Conservation (phyloP, 805 yeast genomes). For the Wickerhamomyces sydowiorum region DNA sequence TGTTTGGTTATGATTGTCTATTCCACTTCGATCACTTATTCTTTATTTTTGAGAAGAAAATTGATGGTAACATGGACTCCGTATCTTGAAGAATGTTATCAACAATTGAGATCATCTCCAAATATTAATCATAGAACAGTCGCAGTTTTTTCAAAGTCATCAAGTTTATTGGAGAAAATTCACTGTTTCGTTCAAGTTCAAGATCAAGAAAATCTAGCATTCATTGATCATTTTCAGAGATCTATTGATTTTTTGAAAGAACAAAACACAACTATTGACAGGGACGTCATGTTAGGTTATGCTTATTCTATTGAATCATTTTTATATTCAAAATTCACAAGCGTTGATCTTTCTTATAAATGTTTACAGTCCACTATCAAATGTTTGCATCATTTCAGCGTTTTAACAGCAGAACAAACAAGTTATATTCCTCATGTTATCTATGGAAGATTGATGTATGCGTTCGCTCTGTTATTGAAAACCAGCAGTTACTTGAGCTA, state of each 20-base stretch:
- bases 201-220: constrained; percentile 13
- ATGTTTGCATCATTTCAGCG: constrained; percentile 12
- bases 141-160: constrained; percentile 54
- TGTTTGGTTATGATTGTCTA: constrained; percentile 54
- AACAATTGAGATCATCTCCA: constrained; percentile 33
- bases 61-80: constrained; percentile 56
- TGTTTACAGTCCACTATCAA: constrained; percentile 17
- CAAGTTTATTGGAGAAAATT: constrained; percentile 55
- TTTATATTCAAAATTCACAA: constrained; percentile 16
- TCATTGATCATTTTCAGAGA: constrained; percentile 11
- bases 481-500: constrained; percentile 15
- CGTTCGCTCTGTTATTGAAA: constrained; percentile 21
- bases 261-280: constrained; percentile 7
- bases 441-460: constrained; percentile 22
- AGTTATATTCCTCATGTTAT: constrained; percentile 17
- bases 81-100: constrained; percentile 57
- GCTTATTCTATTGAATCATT: constrained; percentile 20
- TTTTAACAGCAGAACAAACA: constrained; percentile 10
- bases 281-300: constrained; percentile 14
- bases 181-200: constrained; percentile 11
- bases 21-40: constrained; percentile 54
- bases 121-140: constrained; percentile 32
- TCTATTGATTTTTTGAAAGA: constrained; percentile 11
- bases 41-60: constrained; percentile 60
- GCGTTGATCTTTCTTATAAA: constrained; percentile 11